Evolutionary conservation across 2,329 filamentous ascomycete species (phyloP).

Genomic region (Sporothrix pallida): DNA sequence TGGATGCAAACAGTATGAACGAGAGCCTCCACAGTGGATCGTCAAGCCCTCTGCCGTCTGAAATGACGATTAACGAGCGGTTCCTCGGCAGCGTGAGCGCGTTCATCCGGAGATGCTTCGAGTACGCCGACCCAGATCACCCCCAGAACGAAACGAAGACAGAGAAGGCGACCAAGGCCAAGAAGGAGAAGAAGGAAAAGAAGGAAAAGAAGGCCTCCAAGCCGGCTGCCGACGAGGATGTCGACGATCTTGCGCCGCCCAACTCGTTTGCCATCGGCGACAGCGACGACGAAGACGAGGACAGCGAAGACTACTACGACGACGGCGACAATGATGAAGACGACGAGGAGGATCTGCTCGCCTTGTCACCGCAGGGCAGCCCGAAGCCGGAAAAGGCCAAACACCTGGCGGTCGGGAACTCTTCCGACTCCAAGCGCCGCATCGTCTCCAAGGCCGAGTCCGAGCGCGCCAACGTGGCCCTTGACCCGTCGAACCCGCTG

Average conservation of each 20-base stretch:
- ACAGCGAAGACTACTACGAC: constrained; percentile 61
- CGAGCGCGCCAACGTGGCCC: constrained; percentile 79
- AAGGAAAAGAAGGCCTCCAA: constrained; percentile 19
- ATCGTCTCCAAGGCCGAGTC: constrained; percentile 67
- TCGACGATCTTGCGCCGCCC: constrained; percentile 44
- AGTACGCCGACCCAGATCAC: constrained; percentile 94
- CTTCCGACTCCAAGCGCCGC: constrained; percentile 45
- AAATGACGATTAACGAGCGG: constrained; percentile 76
- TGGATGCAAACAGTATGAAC: constrained; percentile 40
- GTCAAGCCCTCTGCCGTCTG: constrained; percentile 50
- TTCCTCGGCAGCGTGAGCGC: constrained; percentile 93
- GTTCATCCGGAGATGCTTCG: constrained; percentile 95
- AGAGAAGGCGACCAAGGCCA: constrained; percentile 37
- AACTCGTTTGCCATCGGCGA: constrained; percentile 77
- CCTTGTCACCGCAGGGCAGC: constrained; percentile 55
- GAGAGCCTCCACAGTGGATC: constrained; percentile 41
- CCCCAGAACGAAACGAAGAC: constrained; percentile 59
- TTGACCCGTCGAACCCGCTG: constrained; percentile 90
- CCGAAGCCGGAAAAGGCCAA: constrained; percentile 51
- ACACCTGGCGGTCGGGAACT: constrained; percentile 27
- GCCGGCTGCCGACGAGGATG: constrained; percentile 38
- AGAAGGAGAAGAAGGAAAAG: constrained; percentile 21
- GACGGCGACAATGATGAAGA: constrained; percentile 67
- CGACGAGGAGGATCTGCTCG: constrained; percentile 64
- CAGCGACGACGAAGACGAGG: constrained; percentile 62